Evolutionary conservation across 768 basidiomycete species (phyloP).

Genomic region (Gymnopilus dilepis): DNA sequence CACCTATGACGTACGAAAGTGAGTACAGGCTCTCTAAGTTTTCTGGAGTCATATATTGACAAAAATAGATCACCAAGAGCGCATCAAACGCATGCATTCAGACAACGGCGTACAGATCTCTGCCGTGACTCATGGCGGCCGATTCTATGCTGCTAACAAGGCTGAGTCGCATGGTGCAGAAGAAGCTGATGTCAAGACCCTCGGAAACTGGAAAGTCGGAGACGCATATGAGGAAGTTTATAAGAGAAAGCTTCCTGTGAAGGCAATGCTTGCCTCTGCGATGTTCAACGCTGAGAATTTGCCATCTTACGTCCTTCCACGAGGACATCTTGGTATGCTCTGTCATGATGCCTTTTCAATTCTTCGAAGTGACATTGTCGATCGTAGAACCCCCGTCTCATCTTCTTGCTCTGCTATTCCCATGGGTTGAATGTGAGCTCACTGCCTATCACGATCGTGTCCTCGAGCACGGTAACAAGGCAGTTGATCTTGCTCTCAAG

Average conservation of each 20-base stretch:
- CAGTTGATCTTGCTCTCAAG: slow-evolving; percentile 31
- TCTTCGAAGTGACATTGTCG: not conserved
- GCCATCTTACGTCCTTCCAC: slow-evolving; percentile 31
- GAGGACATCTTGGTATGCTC: slow-evolving; percentile 29
- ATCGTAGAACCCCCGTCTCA: no score
- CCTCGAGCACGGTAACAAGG: slow-evolving; percentile 3
- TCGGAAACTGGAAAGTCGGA: slow-evolving; percentile 36
- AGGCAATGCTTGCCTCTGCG: slow-evolving; percentile 36
- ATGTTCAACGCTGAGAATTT: slow-evolving; percentile 33
- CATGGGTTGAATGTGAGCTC: no score
- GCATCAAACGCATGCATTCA: no score
- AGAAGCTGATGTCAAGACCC: slow-evolving; percentile 31
- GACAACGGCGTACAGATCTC: not conserved
- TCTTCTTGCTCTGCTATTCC: no score
- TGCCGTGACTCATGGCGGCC: slow-evolving; percentile 37
- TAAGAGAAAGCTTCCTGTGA: slow-evolving; percentile 32
- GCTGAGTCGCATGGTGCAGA: slow-evolving; percentile 35
- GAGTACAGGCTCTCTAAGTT: no score
- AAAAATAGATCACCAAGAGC: no score
- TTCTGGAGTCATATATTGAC: no score
- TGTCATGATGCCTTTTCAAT: no score
- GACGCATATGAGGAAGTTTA: slow-evolving; percentile 34
- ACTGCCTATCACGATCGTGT: no score
- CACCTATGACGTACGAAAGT: no score
- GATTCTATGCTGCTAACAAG: slow-evolving; percentile 33